Percentiles rank a stretch among this genome's conserved stretches.
phyloP scores from a whole-genome alignment of 2,329 filamentous ascomycete genomes.

The Hypoxylon sp. region DNA sequence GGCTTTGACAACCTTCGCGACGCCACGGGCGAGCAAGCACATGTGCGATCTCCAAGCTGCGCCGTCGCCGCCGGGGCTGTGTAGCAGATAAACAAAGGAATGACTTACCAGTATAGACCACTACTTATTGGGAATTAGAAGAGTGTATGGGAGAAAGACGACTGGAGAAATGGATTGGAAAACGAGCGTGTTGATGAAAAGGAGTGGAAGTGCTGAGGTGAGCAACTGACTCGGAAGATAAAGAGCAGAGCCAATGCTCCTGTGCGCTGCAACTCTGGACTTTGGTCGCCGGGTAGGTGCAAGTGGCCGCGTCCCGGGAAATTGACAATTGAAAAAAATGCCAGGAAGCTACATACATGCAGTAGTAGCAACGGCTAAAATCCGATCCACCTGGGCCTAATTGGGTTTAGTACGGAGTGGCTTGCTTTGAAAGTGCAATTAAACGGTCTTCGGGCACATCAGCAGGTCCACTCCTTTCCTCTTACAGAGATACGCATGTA shows the following conservation, averaged over 20 bases:
- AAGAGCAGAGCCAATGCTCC: slow-evolving; percentile 13
- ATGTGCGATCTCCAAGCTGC: slow-evolving; percentile 13
- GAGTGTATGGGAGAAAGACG: slow-evolving; percentile 27
- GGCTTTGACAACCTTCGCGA: slow-evolving; percentile 25
- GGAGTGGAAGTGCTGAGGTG: slow-evolving; percentile 28
- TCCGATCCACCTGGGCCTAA: slow-evolving; percentile 15
- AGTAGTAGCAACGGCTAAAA: slow-evolving; percentile 17
- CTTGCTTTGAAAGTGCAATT: slow-evolving; percentile 24
- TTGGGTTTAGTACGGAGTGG: slow-evolving; percentile 24
- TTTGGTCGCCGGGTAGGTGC: slow-evolving; percentile 27
- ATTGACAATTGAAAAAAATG: slow-evolving; percentile 35
- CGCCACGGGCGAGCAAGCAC: slow-evolving; percentile 11
- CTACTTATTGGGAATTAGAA: slow-evolving; percentile 40
- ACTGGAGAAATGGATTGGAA: slow-evolving; percentile 27
- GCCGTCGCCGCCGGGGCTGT: background rate
- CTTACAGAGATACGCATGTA: slow-evolving; percentile 4
- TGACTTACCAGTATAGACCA: slow-evolving; percentile 44
- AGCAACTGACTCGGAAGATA: slow-evolving; percentile 23
- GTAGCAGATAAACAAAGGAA: slow-evolving; percentile 18
- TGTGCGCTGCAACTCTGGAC: slow-evolving; percentile 12
- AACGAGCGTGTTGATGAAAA: slow-evolving; percentile 37
- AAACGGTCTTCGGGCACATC: slow-evolving; percentile 12
- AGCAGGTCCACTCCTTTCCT: slow-evolving; percentile 12
- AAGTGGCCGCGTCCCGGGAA: slow-evolving; percentile 36
- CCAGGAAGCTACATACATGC: slow-evolving; percentile 16